A percentile compares a stretch with the other conserved stretches of the same genome.
phyloP scores from a whole-genome alignment of 2,329 filamentous ascomycete genomes.

The Calonectria crousiana region DNA sequence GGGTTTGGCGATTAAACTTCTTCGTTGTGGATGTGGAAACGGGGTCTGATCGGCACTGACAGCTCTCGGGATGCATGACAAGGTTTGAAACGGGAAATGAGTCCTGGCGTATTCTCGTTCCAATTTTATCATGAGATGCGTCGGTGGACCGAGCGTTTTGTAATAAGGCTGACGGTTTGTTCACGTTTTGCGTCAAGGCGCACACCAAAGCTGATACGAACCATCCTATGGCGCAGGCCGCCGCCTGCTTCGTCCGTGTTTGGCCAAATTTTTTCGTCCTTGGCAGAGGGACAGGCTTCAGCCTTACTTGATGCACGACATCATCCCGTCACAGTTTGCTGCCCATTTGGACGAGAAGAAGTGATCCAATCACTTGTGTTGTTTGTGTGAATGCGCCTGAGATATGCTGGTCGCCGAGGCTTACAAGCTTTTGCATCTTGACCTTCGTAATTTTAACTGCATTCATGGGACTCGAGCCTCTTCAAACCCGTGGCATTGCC shows the following conservation, averaged over 20 bases:
- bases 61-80: not conserved
- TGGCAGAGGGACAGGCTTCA: too few relatives aligned
- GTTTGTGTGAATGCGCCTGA: not conserved
- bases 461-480: not conserved
- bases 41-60: not conserved
- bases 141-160: not conserved
- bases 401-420: too few relatives aligned
- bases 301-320: not conserved
- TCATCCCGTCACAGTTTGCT: not conserved
- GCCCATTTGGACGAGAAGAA: not conserved
- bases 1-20: not conserved
- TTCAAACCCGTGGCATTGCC: not conserved
- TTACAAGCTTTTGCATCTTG: not conserved
- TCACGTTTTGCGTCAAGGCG: not conserved
- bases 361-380: not conserved
- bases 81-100: slow-evolving; percentile 7
- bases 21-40: not conserved
- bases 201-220: not conserved
- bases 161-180: not conserved
- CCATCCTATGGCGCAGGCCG: not conserved
- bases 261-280: not conserved
- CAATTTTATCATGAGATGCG: not conserved
- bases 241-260: not conserved
- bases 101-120: not conserved
- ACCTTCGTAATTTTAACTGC: not conserved